Conservation (phyloP, 352 stramenopile species). For the Aphanomyces astaci region DNA sequence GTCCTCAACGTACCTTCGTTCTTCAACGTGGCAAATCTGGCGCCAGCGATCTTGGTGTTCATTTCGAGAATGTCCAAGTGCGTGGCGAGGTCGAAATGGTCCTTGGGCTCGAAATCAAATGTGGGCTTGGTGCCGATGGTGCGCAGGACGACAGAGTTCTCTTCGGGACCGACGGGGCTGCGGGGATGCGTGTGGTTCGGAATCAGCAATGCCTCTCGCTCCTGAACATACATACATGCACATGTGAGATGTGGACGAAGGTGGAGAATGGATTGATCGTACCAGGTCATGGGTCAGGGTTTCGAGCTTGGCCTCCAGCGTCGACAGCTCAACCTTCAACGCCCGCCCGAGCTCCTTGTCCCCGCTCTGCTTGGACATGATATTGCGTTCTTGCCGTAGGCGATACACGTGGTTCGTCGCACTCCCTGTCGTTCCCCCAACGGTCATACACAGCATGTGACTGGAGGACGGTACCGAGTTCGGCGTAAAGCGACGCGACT, state of each 20-base stretch:
- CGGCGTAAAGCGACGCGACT: slow-evolving; percentile 58
- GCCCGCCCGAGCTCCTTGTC: slow-evolving; percentile 43
- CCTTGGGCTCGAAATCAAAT: slow-evolving; percentile 55
- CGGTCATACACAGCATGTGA: not conserved
- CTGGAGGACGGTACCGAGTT: slow-evolving; percentile 31
- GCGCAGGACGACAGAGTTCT: slow-evolving; percentile 42
- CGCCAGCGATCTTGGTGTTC: slow-evolving; percentile 59
- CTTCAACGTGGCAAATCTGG: slow-evolving; percentile 80
- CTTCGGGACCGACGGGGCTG: slow-evolving; percentile 49
- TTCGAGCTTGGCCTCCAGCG: slow-evolving; percentile 36
- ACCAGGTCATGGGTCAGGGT: slow-evolving; percentile 37
- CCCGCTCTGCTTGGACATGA: slow-evolving; percentile 44
- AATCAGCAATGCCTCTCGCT: slow-evolving; percentile 63
- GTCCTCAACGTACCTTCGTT: slow-evolving; percentile 36
- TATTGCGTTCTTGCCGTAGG: slow-evolving; percentile 58
- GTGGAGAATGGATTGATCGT: not conserved
- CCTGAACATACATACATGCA: slow-evolving; percentile 17
- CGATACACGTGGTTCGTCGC: slow-evolving; percentile 48
- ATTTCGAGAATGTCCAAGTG: slow-evolving; percentile 70
- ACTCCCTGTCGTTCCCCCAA: not conserved
- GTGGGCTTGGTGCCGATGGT: slow-evolving; percentile 45
- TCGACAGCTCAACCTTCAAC: slow-evolving; percentile 48
- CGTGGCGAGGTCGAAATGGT: slow-evolving; percentile 64
- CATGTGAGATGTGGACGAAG: not conserved
- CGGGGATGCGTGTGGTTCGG: slow-evolving; percentile 72